phyloP scores from a whole-genome alignment of 345 rosid genomes.

The Acer yangbiense region DNA sequence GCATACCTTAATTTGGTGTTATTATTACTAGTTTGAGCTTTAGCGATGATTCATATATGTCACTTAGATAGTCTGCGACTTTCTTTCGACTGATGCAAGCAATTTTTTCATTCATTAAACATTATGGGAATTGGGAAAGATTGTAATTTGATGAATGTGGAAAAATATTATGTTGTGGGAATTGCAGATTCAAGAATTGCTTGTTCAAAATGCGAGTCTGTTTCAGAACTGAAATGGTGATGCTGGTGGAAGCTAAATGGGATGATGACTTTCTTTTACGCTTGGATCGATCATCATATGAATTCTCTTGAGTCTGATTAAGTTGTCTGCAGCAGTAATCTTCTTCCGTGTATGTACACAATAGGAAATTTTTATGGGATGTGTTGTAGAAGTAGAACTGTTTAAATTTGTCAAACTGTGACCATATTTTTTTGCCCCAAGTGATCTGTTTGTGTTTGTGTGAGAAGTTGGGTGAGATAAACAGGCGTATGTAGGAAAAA shows the following conservation, averaged over 20 bases:
- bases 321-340: conserved; percentile 5
- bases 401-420: background rate
- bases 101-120: background rate
- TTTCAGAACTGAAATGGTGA: conserved; percentile 27
- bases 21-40: too few species aligned
- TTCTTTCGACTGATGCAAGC: too few species aligned
- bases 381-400: background rate
- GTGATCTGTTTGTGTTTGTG: too few species aligned
- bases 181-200: conserved; percentile 32
- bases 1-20: too few species aligned
- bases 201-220: conserved; percentile 34
- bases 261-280: conserved; percentile 20
- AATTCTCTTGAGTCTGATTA: background rate
- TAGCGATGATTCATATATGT: too few species aligned
- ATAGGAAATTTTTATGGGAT: background rate
- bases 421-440: background rate
- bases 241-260: conserved; percentile 1
- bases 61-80: too few species aligned
- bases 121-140: too few species aligned
- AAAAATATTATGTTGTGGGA: background rate
- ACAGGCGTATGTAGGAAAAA: too few species aligned
- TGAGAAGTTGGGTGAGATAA: too few species aligned
- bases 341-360: background rate
- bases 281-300: background rate
- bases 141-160: background rate